phyloP scores from a whole-genome alignment of 306 rosid species.

The Vachellia pachyceras region DNA sequence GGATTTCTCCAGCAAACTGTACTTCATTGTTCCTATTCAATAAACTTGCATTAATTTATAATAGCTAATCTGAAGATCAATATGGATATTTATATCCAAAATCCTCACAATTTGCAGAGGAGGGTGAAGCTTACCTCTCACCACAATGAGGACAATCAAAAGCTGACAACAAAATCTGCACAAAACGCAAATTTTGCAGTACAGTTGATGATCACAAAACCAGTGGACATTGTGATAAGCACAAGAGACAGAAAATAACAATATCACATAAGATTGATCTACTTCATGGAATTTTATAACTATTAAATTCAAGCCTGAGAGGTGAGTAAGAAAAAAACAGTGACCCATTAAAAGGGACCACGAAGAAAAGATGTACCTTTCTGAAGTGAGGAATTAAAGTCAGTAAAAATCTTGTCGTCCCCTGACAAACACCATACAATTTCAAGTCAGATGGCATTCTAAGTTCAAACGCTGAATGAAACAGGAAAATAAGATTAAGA shows the following conservation, averaged over 20 bases:
- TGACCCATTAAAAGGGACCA: not conserved
- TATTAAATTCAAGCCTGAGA: not conserved
- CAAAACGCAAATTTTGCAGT: slow-evolving; percentile 4
- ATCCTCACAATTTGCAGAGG: slow-evolving; percentile 2
- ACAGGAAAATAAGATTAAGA: not conserved
- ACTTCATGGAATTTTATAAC: not conserved
- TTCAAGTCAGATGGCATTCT: slow-evolving; percentile 22
- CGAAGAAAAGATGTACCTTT: slow-evolving; percentile 57
- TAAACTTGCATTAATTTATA: slow-evolving; percentile 2
- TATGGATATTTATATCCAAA: not conserved
- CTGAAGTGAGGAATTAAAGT: slow-evolving; percentile 86
- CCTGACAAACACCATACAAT: slow-evolving; percentile 54
- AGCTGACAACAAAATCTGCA: slow-evolving; percentile 87
- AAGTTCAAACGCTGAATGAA: not conserved
- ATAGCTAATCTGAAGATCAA: slow-evolving; percentile 19
- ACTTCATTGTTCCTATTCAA: slow-evolving; percentile 82
- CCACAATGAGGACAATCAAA: slow-evolving; percentile 92
- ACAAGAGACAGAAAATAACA: slow-evolving; percentile 9
- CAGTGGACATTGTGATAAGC: not conserved
- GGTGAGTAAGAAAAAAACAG: not conserved
- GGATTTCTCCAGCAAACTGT: slow-evolving; percentile 98
- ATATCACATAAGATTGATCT: not conserved
- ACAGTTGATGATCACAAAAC: slow-evolving; percentile 25
- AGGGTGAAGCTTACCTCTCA: slow-evolving; percentile 69
- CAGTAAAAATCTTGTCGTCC: slow-evolving; percentile 71